Conservation (phyloP, 2,329 filamentous ascomycete species). For the Ophiostoma populinum region DNA sequence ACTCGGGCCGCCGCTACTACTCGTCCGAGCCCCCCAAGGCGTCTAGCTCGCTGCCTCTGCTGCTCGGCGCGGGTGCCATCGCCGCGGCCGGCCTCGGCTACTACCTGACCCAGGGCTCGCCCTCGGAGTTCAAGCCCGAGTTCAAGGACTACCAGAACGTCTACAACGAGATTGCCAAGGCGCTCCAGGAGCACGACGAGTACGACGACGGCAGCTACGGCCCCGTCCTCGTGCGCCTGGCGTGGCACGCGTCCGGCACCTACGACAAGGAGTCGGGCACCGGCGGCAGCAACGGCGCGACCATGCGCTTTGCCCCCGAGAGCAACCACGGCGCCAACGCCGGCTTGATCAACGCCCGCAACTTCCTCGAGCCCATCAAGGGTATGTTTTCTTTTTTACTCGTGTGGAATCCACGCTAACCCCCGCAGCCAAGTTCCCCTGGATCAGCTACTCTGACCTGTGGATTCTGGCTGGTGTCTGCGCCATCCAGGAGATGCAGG, state of each 20-base stretch:
- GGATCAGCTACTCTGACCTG: slow-evolving; percentile 92
- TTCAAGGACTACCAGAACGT: slow-evolving; percentile 89
- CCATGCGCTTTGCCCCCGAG: slow-evolving; percentile 90
- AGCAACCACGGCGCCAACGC: slow-evolving; percentile 85
- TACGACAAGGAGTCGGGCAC: slow-evolving; percentile 78
- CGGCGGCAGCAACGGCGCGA: slow-evolving; percentile 88
- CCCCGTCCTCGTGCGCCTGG: slow-evolving; percentile 75
- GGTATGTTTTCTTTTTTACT: slow-evolving; percentile 27
- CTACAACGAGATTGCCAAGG: slow-evolving; percentile 69
- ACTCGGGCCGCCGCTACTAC: slow-evolving; percentile 56
- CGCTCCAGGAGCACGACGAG: slow-evolving; percentile 74
- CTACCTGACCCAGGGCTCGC: slow-evolving; percentile 39
- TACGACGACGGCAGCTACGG: slow-evolving; percentile 96
- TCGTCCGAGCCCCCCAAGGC: slow-evolving; percentile 48
- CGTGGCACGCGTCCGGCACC: slow-evolving; percentile 88
- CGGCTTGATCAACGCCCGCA: slow-evolving; percentile 67
- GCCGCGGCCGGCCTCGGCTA: slow-evolving; percentile 49
- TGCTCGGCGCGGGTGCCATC: slow-evolving; percentile 40
- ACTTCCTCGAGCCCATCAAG: slow-evolving; percentile 89
- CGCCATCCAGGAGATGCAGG: slow-evolving; percentile 90
- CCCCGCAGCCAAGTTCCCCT: slow-evolving; percentile 56
- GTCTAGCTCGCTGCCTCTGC: slow-evolving; percentile 28
- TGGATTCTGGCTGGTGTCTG: slow-evolving; percentile 81
- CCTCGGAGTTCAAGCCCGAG: slow-evolving; percentile 52
- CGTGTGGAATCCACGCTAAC: background rate